Base-by-base conservation (phyloP, 495 filamentous ascomycete species). In the Aspergillus affinis region DNA sequence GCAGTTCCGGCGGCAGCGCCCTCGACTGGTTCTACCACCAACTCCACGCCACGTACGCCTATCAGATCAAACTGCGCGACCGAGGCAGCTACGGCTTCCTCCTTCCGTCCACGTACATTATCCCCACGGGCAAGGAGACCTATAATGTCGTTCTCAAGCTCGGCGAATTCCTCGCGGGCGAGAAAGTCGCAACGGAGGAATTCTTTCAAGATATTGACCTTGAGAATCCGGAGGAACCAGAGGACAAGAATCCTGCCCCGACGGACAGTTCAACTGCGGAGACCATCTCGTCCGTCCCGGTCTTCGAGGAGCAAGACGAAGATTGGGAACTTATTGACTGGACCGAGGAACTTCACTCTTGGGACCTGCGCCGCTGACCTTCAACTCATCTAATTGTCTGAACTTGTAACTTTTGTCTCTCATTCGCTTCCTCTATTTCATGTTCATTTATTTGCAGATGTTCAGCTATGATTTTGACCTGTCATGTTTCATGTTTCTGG, bases 21-120 rank as follows among this genome's bases (percentile, higher is more conserved):
- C 84, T 98, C 48, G 94, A 98, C 73, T 98, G 91, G 86, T 96
- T 98, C 74, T 97, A 97, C 69, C 91, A 94, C 58, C 88, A 94
- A 64, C 73, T 97, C 30, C 76, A 83, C 48, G 89, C 93, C n/a
- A 84, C 79, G 36, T 94, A 89, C 67, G 86, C 90, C 26, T 98
- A 95, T 67, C 94, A 98, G 77, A 89, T 98, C 71, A 98, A 97
- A 73, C 78, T 98, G 21, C 82, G 94, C 41, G 94, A 98, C 75
- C 96, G 91, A 0, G 94, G 94, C 3, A 94, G 86, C 72, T 97
- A 98, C 70, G 94, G 94, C 0, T 98, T 97, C 66, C 77, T 98
- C 51, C 79, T 98, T 9, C 94, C 94, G 0, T 86, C 84, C 36
- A 88, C 93, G 58, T 82, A 96, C 61, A 98, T 98, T 54, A 72